Evolutionary conservation across 2,329 filamentous ascomycete species (phyloP).

Genomic region (Onygenales sp.): DNA sequence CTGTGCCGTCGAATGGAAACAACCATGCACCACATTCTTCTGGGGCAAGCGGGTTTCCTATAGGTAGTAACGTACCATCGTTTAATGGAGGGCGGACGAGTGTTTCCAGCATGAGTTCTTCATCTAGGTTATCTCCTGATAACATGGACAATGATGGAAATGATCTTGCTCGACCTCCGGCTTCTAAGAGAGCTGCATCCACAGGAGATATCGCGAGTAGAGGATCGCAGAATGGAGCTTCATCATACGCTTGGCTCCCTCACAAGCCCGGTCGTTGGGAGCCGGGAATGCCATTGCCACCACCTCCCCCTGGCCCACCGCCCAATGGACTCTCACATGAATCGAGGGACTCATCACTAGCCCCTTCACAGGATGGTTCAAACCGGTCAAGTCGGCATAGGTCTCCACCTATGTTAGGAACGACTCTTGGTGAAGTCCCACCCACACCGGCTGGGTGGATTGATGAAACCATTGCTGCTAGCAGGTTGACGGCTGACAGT

Average conservation of each 20-base stretch:
- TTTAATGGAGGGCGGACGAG: background rate
- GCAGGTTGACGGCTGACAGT: background rate
- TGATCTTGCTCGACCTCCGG: slow-evolving; percentile 24
- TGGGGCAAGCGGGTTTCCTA: background rate
- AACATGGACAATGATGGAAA: slow-evolving; percentile 10
- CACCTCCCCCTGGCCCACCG: slow-evolving; percentile 38
- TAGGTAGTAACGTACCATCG: background rate
- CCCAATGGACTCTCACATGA: slow-evolving; percentile 16
- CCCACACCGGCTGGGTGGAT: slow-evolving; percentile 38
- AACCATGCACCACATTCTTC: background rate
- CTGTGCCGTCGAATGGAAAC: background rate
- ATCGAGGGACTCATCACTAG: background rate
- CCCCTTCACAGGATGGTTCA: background rate
- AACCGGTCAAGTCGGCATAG: slow-evolving; percentile 17
- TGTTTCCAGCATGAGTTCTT: background rate
- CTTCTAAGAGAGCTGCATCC: slow-evolving; percentile 35
- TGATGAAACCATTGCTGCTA: slow-evolving; percentile 18
- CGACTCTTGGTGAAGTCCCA: slow-evolving; percentile 31
- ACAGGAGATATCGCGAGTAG: slow-evolving; percentile 33
- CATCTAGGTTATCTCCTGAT: background rate
- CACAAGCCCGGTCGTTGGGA: slow-evolving; percentile 26
- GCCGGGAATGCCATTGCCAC: slow-evolving; percentile 38
- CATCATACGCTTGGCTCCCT: slow-evolving; percentile 15
- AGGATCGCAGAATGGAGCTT: slow-evolving; percentile 24
- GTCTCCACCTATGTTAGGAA: slow-evolving; percentile 27